phyloP scores from a whole-genome alignment of 2,329 filamentous ascomycete species.

The Microdochium bolleyi region DNA sequence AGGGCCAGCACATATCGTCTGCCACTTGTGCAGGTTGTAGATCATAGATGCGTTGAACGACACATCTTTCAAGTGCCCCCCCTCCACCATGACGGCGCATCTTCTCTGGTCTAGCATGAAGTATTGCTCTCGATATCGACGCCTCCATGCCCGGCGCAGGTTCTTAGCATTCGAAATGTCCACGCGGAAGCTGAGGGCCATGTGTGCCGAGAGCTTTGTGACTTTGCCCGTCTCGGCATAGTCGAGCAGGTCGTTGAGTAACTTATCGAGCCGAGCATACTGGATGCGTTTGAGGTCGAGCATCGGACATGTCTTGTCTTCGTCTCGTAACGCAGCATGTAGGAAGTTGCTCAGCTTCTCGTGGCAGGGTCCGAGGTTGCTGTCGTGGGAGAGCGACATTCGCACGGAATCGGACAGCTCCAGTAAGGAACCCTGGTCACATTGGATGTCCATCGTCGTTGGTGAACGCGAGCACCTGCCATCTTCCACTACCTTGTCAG shows the following conservation, averaged over 20 bases:
- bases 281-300: constrained; percentile 31
- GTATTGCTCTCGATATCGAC: constrained; percentile 34
- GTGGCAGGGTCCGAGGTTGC: constrained; percentile 20
- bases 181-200: constrained; percentile 20
- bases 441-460: constrained; percentile 6
- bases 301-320: constrained; percentile 20
- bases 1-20: constrained; percentile 20
- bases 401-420: constrained; percentile 34
- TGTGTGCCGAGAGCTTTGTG: constrained; percentile 15
- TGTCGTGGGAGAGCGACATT: constrained; percentile 20
- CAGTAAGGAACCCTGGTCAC: constrained; percentile 17
- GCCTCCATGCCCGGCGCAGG: constrained; percentile 33
- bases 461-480: neutral
- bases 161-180: constrained; percentile 26
- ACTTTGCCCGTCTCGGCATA: constrained; percentile 27
- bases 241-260: constrained; percentile 34
- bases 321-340: constrained; percentile 27
- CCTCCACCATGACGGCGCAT: constrained; percentile 23
- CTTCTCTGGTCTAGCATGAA: constrained; percentile 36
- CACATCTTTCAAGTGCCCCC: constrained; percentile 32
- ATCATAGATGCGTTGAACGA: constrained; percentile 23
- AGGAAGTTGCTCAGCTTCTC: constrained; percentile 31
- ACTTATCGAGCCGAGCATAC: constrained; percentile 22
- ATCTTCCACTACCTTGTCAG: neutral
- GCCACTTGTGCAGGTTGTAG: constrained; percentile 26